These are phyloP conservation scores for Trametes cubensis DNA, from an alignment of 768 basidiomycete genomes.

Conservation along the genomic window DNA sequence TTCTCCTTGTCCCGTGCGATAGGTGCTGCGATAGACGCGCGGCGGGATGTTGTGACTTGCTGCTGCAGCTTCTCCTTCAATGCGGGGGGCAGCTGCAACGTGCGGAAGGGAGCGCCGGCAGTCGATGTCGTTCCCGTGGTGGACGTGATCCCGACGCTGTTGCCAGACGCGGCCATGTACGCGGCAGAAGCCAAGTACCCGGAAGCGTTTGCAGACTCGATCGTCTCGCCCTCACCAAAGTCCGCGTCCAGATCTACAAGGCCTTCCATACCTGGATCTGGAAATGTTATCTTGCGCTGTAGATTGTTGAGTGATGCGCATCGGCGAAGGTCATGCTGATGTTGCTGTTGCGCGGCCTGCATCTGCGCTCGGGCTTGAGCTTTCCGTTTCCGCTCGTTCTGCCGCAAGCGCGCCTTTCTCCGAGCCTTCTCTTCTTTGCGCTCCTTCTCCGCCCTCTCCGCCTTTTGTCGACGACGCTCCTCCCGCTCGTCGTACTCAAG, in stretches of 20 bases:
- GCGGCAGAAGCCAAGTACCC: conserved; percentile 67
- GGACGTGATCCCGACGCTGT: conserved; percentile 91
- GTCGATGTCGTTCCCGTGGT: conserved; percentile 85
- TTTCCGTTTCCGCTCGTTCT: conserved; percentile 34
- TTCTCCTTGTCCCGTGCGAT: conserved; percentile 38
- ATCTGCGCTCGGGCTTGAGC: conserved; percentile 12
- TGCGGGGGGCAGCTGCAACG: conserved; percentile 52
- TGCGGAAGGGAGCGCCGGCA: conserved; percentile 48
- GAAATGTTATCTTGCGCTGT: conserved; percentile 52
- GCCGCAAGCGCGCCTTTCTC: conserved; percentile 43
- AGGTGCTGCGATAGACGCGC: conserved; percentile 40
- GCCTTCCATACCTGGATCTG: conserved; percentile 44
- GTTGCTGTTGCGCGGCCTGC: conserved; percentile 38
- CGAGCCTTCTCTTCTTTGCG: conserved; percentile 45
- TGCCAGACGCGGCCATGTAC: conserved; percentile 92
- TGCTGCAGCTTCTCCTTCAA: conserved; percentile 60
- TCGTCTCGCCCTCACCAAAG: conserved; percentile 37
- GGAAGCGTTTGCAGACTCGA: conserved; percentile 66
- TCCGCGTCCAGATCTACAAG: conserved; percentile 47
- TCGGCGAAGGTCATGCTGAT: conserved; percentile 63
- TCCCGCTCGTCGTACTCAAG: conserved; percentile 75
- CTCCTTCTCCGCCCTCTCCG: conserved; percentile 37
- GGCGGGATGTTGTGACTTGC: conserved; percentile 70
- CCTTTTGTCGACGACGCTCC: conserved; percentile 64
- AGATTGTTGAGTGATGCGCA: conserved; percentile 78